Percentiles rank a stretch among this genome's conserved stretches.
Conservation (phyloP, 306 rosid genomes). For the Dalbergia cochinchinensis region DNA sequence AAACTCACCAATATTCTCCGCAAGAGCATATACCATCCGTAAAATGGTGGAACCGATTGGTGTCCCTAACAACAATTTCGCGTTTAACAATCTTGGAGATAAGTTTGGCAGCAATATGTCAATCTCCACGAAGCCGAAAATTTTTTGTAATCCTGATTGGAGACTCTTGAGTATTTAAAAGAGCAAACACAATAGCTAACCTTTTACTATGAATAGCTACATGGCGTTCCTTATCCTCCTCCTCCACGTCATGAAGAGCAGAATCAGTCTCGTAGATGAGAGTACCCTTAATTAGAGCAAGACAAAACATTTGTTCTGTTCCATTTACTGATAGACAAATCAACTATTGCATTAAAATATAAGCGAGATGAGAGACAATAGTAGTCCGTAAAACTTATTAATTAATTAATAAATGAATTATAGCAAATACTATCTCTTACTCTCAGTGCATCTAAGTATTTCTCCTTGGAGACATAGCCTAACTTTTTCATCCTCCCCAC, state of each 20-base stretch:
- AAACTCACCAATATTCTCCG: slow-evolving; percentile 79
- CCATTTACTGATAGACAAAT: too few species aligned
- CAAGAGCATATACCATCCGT: slow-evolving; percentile 72
- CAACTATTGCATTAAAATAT: too few species aligned
- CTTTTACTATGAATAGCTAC: slow-evolving; percentile 78
- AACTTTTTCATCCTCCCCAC: slow-evolving; percentile 77
- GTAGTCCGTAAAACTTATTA: too few species aligned
- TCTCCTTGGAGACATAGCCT: slow-evolving; percentile 74
- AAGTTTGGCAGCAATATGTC: slow-evolving; percentile 73
- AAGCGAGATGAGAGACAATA: too few species aligned
- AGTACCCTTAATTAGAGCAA: too few species aligned
- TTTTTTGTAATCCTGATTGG: slow-evolving; percentile 78
- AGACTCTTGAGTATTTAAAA: slow-evolving; percentile 59
- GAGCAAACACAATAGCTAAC: slow-evolving; percentile 74
- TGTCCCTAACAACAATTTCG: slow-evolving; percentile 70
- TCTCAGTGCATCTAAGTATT: too few species aligned
- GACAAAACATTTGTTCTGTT: too few species aligned
- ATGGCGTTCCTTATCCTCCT: slow-evolving; percentile 77
- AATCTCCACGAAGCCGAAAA: slow-evolving; percentile 81
- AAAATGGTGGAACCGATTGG: slow-evolving; percentile 68
- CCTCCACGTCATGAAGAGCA: slow-evolving; percentile 80
- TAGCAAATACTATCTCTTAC: too few species aligned
- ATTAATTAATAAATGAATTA: too few species aligned
- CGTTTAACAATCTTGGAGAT: slow-evolving; percentile 71
- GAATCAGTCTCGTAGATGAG: too few species aligned